Conservation (phyloP, 2,329 filamentous ascomycete genomes). For the Fusarium palustre region DNA sequence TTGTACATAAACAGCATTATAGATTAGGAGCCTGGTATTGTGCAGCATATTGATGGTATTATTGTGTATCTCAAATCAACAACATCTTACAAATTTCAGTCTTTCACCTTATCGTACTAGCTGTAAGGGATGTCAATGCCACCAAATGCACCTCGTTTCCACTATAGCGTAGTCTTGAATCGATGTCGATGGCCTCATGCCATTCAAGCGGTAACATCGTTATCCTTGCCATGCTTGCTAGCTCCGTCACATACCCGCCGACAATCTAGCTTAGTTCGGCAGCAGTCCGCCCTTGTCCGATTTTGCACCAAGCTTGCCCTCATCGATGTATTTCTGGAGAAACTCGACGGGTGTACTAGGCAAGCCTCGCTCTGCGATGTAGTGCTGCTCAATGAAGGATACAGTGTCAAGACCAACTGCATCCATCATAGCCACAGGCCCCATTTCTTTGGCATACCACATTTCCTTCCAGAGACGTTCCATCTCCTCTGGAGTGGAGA, state of each 20-base stretch:
- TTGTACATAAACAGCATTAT: fast-evolving
- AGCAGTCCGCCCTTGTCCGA: constrained; percentile 8
- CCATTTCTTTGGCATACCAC: constrained; percentile 10
- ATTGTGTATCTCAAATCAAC: not conserved
- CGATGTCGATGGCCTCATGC: constrained; percentile 3
- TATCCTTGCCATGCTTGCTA: fast-evolving
- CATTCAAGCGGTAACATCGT: not conserved
- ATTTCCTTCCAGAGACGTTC: constrained; percentile 16
- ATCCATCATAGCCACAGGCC: constrained; percentile 14
- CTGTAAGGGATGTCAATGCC: not conserved
- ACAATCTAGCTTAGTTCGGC: not conserved
- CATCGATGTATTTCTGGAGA: constrained; percentile 7
- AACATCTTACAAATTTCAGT: fast-evolving
- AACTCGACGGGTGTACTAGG: constrained; percentile 7
- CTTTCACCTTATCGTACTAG: fast-evolving
- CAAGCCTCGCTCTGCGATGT: constrained; percentile 1
- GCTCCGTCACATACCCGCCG: fast-evolving
- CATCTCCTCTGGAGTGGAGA: constrained; percentile 3
- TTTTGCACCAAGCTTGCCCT: constrained; percentile 11
- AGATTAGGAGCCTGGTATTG: fast-evolving
- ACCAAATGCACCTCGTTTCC: not conserved
- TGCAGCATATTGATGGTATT: not conserved
- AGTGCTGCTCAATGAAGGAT: constrained; percentile 20
- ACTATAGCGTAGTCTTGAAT: not conserved
- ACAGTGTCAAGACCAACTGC: constrained; percentile 16